Percentiles rank a stretch among this genome's conserved stretches.
These are phyloP conservation scores for Pelargonium citronellum DNA, from an alignment of 441 rosid genomes.

Conservation along the genomic window DNA sequence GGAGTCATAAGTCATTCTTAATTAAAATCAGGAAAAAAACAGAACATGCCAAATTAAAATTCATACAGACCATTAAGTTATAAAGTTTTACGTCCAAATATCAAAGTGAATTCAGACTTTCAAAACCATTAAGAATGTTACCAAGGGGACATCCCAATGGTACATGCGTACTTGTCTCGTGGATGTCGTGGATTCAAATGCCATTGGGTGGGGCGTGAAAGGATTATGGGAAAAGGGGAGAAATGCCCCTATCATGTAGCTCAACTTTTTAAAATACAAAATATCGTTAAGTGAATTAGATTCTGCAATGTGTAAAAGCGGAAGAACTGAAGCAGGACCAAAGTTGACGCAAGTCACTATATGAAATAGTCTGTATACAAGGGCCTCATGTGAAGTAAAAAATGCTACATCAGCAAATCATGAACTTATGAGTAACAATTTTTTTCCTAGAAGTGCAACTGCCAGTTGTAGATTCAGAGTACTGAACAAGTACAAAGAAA, in stretches of 20 bases:
- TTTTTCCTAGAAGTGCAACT: background rate
- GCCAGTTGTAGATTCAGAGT: background rate
- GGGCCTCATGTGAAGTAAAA: background rate
- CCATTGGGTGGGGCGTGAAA: no score
- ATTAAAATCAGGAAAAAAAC: background rate
- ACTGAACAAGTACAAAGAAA: background rate
- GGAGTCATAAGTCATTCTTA: background rate
- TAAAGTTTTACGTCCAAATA: background rate
- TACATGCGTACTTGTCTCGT: no score
- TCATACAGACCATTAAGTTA: background rate
- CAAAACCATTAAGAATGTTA: background rate
- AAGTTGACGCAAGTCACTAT: no score
- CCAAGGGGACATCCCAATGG: no score
- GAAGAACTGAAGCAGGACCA: no score
- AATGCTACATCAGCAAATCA: background rate
- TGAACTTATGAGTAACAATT: background rate
- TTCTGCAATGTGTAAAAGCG: no score
- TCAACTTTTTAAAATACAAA: no score
- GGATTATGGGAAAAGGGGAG: no score
- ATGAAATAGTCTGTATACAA: background rate
- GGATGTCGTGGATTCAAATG: no score
- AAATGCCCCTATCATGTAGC: no score
- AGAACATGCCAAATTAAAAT: background rate
- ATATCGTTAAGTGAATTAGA: no score
- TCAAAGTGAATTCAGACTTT: background rate